Evolutionary conservation across 2,329 filamentous ascomycete species (phyloP), one percentile per base, ranked within the genome.

Genomic region (Botryotinia calthae): DNA sequence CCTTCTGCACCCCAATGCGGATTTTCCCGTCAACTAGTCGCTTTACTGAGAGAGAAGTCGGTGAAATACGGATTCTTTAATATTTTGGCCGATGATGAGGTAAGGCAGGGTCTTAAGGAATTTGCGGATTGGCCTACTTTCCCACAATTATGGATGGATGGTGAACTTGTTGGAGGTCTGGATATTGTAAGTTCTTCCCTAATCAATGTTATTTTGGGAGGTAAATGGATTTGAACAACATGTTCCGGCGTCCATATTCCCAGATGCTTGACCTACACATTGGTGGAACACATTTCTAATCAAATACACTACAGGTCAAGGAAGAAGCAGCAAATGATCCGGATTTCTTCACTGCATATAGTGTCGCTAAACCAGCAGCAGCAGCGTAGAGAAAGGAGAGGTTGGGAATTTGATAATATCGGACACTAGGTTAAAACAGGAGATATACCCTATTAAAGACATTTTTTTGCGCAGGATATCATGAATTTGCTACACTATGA

Each of bases 11-110:
- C 94, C 1, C 93, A 97, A 82, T 97, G 95, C 80, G 94, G 96
- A 3, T 99, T 99, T 84, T 97, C 93, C 77, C 75, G 95, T 77
- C 94, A 98, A 84, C 85, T 97, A 62, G 96, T 99, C 61, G 90
- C 86, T 40, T 88, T 99, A 64, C 84, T 99, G 79, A 89, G 96
- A 70, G 95, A 98, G 84, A 91, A 94, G 81, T 92, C 92, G 67
- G 92, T 99, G 74, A 94, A 97, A 82, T 99, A 98, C 82, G 96
- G 96, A 31, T 99, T 99, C 86, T 99, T 99, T 86, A 98, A 99
- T 82, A 99, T 99, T 76, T 84, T 99, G 78, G 96, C 96, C 76
- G 96, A 99, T 81, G 95, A 99, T 80, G 95, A 98, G 82, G 96
- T 99, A 65, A 88, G 96, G 74, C 95, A 98, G 84, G 96, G 96